A percentile compares a stretch with the other conserved stretches of the same genome.
These are phyloP conservation scores for Elasticomyces elasticus DNA, from an alignment of 495 filamentous ascomycete genomes.

Conservation along the genomic window DNA sequence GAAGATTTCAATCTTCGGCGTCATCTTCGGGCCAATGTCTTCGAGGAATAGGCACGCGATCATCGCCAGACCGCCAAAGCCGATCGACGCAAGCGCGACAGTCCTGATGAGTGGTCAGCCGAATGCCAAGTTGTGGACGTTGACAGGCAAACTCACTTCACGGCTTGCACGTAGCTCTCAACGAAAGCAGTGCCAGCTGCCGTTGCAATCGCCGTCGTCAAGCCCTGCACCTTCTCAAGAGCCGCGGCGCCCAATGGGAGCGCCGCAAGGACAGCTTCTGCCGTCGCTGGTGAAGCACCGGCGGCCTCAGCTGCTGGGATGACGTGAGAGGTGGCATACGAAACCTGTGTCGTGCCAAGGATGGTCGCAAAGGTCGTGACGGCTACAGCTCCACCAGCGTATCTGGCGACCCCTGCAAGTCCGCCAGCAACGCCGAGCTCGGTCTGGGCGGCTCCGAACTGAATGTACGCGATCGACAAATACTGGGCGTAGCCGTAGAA, in stretches of 20 bases:
- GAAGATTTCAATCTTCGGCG: slow-evolving; percentile 27
- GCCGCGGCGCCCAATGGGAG: slow-evolving; percentile 19
- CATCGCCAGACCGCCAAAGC: slow-evolving; percentile 21
- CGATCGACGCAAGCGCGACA: slow-evolving; percentile 4
- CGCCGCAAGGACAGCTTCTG: slow-evolving; percentile 10
- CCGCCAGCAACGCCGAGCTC: slow-evolving; percentile 27
- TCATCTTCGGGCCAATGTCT: slow-evolving; percentile 21
- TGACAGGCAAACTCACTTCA: background rate
- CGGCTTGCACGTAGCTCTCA: slow-evolving; percentile 18
- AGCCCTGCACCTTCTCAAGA: slow-evolving; percentile 14
- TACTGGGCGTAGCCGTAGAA: slow-evolving; percentile 27
- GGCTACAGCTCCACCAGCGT: slow-evolving; percentile 29
- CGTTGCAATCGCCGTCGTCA: slow-evolving; percentile 11
- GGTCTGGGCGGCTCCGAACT: slow-evolving; percentile 26
- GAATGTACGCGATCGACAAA: slow-evolving; percentile 26
- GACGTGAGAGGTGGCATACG: slow-evolving; percentile 12
- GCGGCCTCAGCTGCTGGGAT: slow-evolving; percentile 22
- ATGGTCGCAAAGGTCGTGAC: slow-evolving; percentile 25
- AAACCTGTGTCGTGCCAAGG: slow-evolving; percentile 12
- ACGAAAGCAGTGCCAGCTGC: slow-evolving; percentile 17
- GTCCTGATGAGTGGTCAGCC: background rate
- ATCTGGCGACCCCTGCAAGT: slow-evolving; percentile 22
- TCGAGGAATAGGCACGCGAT: slow-evolving; percentile 6
- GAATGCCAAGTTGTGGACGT: slow-evolving; percentile 22
- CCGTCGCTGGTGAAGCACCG: slow-evolving; percentile 8